Percentiles rank a stretch among this genome's conserved stretches.
These are phyloP conservation scores for Diatrype stigma DNA, from an alignment of 2,329 filamentous ascomycete species.

Conservation along the genomic window DNA sequence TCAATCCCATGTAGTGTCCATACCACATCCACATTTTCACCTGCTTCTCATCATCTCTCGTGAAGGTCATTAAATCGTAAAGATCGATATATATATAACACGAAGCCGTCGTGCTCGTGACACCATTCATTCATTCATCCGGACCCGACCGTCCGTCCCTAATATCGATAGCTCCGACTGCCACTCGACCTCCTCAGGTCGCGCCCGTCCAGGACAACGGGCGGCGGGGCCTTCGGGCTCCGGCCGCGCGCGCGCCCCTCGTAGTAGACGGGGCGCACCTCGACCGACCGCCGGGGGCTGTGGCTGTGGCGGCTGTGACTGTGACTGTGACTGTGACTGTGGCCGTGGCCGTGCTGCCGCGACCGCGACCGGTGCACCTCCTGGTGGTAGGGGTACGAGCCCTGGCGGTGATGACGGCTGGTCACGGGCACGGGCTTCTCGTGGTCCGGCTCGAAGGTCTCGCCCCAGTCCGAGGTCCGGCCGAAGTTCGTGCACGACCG, in stretches of 20 bases:
- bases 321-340: background rate
- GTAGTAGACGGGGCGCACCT: constrained; percentile 20
- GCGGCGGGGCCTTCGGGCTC: constrained; percentile 20
- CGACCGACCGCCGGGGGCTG: constrained; percentile 13
- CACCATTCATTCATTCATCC: too few relatives aligned
- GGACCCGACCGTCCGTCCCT: background rate
- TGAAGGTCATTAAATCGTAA: too few relatives aligned
- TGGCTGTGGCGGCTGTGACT: constrained; percentile 9
- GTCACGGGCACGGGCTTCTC: constrained; percentile 18
- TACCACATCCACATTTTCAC: too few relatives aligned
- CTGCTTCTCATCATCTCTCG: too few relatives aligned
- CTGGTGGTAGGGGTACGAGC: constrained; percentile 10
- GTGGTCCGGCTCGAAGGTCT: constrained; percentile 19
- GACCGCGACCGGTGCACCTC: constrained; percentile 17
- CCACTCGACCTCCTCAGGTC: constrained; percentile 15
- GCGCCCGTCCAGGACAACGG: constrained; percentile 10
- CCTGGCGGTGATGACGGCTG: constrained; percentile 8
- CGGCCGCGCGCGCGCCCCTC: constrained; percentile 9
- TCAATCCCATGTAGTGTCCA: too few relatives aligned
- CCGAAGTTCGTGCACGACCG: constrained; percentile 40
- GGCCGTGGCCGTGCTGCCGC: constrained; percentile 9
- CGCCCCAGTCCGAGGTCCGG: constrained; percentile 19
- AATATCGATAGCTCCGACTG: constrained; percentile 14
- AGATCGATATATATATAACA: too few relatives aligned
- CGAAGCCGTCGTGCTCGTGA: too few relatives aligned